A percentile compares a stretch with the other conserved stretches of the same genome.
Conservation (phyloP, 805 yeast species). For the Candida ficus region DNA sequence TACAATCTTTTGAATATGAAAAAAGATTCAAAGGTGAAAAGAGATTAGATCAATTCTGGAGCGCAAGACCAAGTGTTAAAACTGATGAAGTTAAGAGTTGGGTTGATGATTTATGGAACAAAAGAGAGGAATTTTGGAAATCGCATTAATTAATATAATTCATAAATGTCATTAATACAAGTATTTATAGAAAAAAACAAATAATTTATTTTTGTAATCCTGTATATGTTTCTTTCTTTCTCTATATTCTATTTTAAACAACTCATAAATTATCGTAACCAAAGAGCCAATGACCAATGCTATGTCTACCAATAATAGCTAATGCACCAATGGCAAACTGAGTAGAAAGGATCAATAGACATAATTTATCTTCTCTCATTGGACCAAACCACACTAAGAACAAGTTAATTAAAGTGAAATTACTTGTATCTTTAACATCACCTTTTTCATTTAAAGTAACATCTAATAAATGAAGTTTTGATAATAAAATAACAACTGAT, state of each 20-base stretch:
- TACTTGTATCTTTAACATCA: constrained; percentile 29
- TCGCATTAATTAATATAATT: constrained; percentile 1
- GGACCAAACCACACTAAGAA: constrained; percentile 87
- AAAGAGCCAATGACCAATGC: constrained; percentile 78
- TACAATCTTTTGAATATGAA: constrained; percentile 83
- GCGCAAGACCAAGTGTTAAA: constrained; percentile 56
- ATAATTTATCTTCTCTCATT: constrained; percentile 72
- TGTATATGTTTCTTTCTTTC: not conserved
- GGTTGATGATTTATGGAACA: constrained; percentile 52
- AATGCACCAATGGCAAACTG: constrained; percentile 65
- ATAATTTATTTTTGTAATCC: not conserved
- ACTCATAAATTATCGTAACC: constrained; percentile 77
- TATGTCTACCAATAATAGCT: constrained; percentile 72
- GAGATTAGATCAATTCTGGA: constrained; percentile 65
- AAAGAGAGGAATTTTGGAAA: constrained; percentile 41
- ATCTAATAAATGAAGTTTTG: constrained; percentile 44
- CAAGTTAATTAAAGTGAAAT: constrained; percentile 84
- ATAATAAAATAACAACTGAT: constrained; percentile 40
- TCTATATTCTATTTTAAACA: constrained; percentile 16
- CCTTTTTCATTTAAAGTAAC: constrained; percentile 29
- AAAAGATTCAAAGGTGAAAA: constrained; percentile 50
- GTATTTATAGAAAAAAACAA: not conserved
- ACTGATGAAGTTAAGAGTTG: constrained; percentile 65
- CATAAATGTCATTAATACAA: not conserved
- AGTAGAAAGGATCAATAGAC: constrained; percentile 49